These are phyloP conservation scores for Funneliformis caledonium DNA, from an alignment of 371 early-diverging fungal species.

Conservation along the genomic window DNA sequence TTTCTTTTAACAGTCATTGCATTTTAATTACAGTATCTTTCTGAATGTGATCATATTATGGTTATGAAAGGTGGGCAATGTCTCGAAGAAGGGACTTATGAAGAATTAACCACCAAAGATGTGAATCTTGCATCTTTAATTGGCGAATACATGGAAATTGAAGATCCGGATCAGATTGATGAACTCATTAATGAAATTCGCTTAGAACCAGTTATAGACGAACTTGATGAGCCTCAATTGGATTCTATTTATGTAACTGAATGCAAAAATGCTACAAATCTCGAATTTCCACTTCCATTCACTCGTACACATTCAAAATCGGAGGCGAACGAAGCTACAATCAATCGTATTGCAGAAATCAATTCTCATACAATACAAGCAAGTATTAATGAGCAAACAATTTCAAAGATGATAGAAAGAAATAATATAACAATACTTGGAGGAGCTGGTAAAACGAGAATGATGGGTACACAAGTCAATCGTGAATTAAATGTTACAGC, in stretches of 20 bases:
- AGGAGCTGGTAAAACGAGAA: constrained; percentile 47
- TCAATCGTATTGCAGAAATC: constrained; percentile 50
- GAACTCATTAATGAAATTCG: constrained; percentile 50
- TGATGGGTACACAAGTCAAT: constrained; percentile 49
- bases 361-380: constrained; percentile 52
- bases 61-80: constrained; percentile 71
- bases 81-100: constrained; percentile 70
- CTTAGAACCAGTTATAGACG: constrained; percentile 41
- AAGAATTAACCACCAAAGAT: constrained; percentile 63
- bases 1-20: not conserved
- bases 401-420: constrained; percentile 70
- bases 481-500: constrained; percentile 59
- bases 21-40: constrained; percentile 49
- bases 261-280: not conserved
- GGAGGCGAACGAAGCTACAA: constrained; percentile 48
- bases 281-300: not conserved
- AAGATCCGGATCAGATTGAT: constrained; percentile 53
- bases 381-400: constrained; percentile 66
- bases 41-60: constrained; percentile 64
- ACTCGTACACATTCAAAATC: constrained; percentile 36
- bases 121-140: constrained; percentile 52
- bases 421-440: constrained; percentile 62
- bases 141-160: constrained; percentile 57
- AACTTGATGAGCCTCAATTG: constrained; percentile 40
- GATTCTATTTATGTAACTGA: constrained; percentile 26